Base-by-base conservation (phyloP, 441 rosid genomes). In the Pelargonium myrrhifolium region DNA sequence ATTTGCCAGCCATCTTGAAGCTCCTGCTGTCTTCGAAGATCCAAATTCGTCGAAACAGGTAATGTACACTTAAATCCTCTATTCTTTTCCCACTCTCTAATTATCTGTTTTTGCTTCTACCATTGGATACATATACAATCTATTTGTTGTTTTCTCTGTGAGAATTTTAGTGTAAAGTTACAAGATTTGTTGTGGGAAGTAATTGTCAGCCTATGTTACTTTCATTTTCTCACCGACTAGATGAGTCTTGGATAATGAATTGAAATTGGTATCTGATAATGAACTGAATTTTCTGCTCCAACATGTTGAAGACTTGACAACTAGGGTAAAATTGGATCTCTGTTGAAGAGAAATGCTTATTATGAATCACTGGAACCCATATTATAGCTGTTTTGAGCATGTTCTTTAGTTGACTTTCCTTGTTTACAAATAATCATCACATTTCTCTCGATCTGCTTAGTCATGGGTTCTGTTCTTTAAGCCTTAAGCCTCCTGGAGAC, bases 11-110 rank as follows among this genome's bases (percentile, higher is more conserved):
- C 88, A 84, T 65, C 77, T 80, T 55, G 92, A 86, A 66, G 79
- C 76, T 28, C 76, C 85, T 64, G 85, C 84, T 62, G 45, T 83
- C 66, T 84, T 91, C 68, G 90, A 94, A 80, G 96, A 89, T 87
- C 97, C 96, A 8, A 86, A 69, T 72, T 93, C 97, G 1, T 73
- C 82, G 65, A 88, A 86, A 26, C 77, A 83, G 89, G 99, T 94
- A 68, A n/a, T 31, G 37, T 31, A 31, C 6, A 31, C 37, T 31
- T 31, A 31, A 0, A 5, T 31, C 6, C 37, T 31, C 37, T 31
- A 0, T 31, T 31, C 6, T 4, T 31, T 31, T 31, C 37, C 7
- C 4, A 7, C 1, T 35, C 6, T 35, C 6, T 49, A 18, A n/a
- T n/a, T n/a, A 4, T 37, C 14, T 31, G 21, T 39, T 42, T 64